Base-by-base conservation (phyloP, 2,329 filamentous ascomycete species). In the Talaromyces sp. region DNA sequence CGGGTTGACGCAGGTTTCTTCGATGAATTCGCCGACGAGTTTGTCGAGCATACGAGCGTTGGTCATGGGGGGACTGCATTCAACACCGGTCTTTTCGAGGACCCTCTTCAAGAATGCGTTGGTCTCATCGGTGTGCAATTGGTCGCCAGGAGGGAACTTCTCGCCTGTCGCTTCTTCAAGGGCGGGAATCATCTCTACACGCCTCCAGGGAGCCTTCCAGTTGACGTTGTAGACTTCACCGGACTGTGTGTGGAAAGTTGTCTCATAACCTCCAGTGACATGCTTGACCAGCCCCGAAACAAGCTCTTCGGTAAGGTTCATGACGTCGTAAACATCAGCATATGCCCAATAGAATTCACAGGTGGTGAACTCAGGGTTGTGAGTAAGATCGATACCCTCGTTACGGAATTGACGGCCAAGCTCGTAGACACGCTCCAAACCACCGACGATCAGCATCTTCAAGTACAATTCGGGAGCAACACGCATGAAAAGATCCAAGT, bases 321-420 rank as follows among this genome's bases (percentile, higher is more conserved):
- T 91, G 60, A 97, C 80, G 70, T 97, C 94, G 74, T 95, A 89
- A 65, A 96, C 85, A 75, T 96, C 91, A 57, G 88, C 89, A 65
- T 91, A 97, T 3, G 94, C 93, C 84, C 89, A 87, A 77, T 99
- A 99, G 78, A 97, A 97, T 75, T 99, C 94, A 74, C 91, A 90
- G 25, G 91, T 96, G 43, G 94, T 99, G 80, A 99, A 99, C 73
- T 99, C 94, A 39, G 89, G 94, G 80, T 97, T 99, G 81, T 99
- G 94, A 7, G 94, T 99, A 53, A 94, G 80, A 73, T 96, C 91
- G 63, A 91, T 88, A 60, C 89, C 87, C 75, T 96, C 92, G 70
- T 99, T 99, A 68, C 94, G 82, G 84, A 99, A 99, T 73, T 96
- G 91, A 64, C 91, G 88, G 63, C 94, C 94, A 62, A 99, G 85